phyloP scores from a whole-genome alignment of 1,284 basidiomycete genomes.

The Stygiomarasmius scandens region DNA sequence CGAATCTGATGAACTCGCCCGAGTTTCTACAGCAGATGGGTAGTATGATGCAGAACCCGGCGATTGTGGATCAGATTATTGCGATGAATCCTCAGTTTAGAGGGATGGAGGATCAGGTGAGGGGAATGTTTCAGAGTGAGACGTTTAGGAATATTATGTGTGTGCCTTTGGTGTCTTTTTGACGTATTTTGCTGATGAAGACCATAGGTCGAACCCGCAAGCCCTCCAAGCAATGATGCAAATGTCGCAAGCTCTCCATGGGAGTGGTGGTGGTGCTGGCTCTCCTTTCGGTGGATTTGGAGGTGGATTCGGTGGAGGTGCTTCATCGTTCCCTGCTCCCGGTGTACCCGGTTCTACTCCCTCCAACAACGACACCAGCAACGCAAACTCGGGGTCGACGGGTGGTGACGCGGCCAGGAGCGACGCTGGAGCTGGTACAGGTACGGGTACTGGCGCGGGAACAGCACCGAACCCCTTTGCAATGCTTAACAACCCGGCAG shows the following conservation, averaged over 20 bases:
- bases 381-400: not conserved
- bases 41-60: constrained; percentile 75
- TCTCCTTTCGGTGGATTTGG: constrained; percentile 25
- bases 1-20: constrained; percentile 82
- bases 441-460: not conserved
- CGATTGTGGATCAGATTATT: constrained; percentile 84
- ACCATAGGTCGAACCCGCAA: constrained; percentile 75
- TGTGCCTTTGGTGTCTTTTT: constrained; percentile 25
- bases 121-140: constrained; percentile 81
- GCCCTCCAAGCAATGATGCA: constrained; percentile 81
- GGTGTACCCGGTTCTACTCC: constrained; percentile 42
- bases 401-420: not conserved
- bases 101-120: constrained; percentile 78
- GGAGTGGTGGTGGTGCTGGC: constrained; percentile 36
- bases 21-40: constrained; percentile 80
- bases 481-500: constrained; percentile 21
- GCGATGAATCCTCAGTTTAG: constrained; percentile 79
- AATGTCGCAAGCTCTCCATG: constrained; percentile 66
- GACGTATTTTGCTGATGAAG: not conserved
- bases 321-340: constrained; percentile 56
- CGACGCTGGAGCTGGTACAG: not conserved
- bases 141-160: constrained; percentile 82
- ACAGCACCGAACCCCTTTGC: constrained; percentile 20
- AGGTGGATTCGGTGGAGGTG: constrained; percentile 19
- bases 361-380: constrained; percentile 9